Evolutionary conservation across 2,329 filamentous ascomycete genomes (phyloP).

Genomic region (Cryphonectria naterciae): DNA sequence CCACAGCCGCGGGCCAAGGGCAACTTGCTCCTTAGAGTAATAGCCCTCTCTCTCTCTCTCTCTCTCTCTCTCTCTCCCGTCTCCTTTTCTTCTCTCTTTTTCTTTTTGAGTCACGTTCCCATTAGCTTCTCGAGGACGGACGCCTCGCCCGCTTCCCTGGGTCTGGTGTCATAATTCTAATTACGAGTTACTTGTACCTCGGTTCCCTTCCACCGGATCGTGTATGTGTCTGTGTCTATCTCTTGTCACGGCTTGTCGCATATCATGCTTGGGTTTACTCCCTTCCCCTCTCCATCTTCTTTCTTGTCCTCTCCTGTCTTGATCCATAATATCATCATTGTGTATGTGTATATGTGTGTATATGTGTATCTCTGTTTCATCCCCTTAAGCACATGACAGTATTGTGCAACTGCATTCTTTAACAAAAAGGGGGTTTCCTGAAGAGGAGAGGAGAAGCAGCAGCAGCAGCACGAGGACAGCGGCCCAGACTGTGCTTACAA

Average conservation of each 20-base stretch:
- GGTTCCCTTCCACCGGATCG: neutral
- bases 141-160: slow-evolving; percentile 2
- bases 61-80: no score
- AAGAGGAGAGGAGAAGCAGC: neutral
- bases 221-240: neutral
- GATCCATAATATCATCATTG: neutral
- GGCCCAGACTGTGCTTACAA: neutral
- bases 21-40: slow-evolving; percentile 19
- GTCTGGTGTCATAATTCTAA: neutral
- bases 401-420: neutral
- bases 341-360: neutral
- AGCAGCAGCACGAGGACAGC: neutral
- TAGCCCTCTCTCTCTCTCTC: neutral
- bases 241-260: slow-evolving; percentile 17
- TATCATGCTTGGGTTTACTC: slow-evolving; percentile 22
- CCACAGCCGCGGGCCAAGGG: slow-evolving; percentile 28
- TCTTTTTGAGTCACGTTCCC: neutral
- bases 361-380: neutral
- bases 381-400: neutral
- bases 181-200: neutral
- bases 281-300: slow-evolving; percentile 6
- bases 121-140: neutral
- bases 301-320: neutral
- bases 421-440: no score
- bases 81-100: no score